phyloP scores from a whole-genome alignment of 257 asterid species.

The Henckelia pumila region DNA sequence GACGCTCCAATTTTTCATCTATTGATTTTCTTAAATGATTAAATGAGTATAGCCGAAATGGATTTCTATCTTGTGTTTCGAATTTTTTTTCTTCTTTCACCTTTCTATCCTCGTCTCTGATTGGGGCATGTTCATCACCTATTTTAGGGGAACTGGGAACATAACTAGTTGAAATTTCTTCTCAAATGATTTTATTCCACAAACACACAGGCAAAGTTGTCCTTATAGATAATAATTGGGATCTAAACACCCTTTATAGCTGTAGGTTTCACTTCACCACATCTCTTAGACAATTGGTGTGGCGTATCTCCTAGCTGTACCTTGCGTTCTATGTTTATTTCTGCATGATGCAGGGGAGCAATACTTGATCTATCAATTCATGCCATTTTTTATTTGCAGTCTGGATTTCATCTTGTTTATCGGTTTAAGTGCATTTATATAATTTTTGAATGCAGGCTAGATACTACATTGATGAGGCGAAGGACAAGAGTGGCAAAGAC shows the following conservation, averaged over 20 bases:
- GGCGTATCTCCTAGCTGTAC: not conserved
- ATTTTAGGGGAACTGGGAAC: not conserved
- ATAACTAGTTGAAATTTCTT: not conserved
- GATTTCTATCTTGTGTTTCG: not conserved
- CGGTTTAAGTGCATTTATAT: not conserved
- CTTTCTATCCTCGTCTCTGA: not conserved
- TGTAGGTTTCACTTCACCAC: not conserved
- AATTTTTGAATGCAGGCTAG: slow-evolving; percentile 35
- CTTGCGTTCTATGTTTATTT: not conserved
- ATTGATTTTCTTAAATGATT: not conserved
- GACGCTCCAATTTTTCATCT: not conserved
- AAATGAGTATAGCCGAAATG: not conserved
- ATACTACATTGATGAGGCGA: slow-evolving; percentile 59
- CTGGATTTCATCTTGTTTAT: not conserved
- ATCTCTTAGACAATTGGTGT: not conserved
- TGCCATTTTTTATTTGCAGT: not conserved
- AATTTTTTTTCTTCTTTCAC: not conserved
- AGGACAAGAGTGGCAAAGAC: slow-evolving; percentile 52
- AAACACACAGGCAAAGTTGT: not conserved
- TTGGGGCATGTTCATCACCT: not conserved
- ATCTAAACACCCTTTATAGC: not conserved
- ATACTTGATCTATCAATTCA: not conserved
- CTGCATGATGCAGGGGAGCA: not conserved
- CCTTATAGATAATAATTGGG: not conserved
- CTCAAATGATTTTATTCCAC: not conserved